Conservation (phyloP, 257 asterid genomes). For the Ilex aquifolium region DNA sequence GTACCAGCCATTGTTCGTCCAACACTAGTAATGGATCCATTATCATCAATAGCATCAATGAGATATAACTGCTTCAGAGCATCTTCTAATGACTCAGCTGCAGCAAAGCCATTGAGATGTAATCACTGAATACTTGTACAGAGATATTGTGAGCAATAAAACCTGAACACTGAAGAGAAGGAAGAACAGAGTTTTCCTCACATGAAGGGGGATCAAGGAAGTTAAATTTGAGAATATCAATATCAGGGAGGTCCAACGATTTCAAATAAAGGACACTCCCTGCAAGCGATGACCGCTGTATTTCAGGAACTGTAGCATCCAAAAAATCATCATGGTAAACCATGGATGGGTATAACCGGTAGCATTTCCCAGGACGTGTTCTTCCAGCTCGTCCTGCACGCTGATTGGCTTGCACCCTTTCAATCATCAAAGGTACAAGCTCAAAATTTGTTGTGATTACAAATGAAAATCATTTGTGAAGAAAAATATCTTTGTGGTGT, state of each 20-base stretch:
- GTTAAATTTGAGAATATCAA: conserved; percentile 88
- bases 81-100: conserved; percentile 89
- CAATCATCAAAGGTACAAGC: conserved; percentile 6
- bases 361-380: conserved; percentile 92
- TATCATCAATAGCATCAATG: conserved; percentile 81
- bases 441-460: background rate
- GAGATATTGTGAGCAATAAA: background rate
- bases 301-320: conserved; percentile 93
- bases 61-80: conserved; percentile 86
- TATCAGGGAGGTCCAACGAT: conserved; percentile 84
- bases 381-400: conserved; percentile 99
- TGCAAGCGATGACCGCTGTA: conserved; percentile 94
- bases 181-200: conserved; percentile 29
- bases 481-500: too few relatives aligned
- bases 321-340: conserved; percentile 69
- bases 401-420: conserved; percentile 95
- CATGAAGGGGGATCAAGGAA: conserved; percentile 93
- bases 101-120: conserved; percentile 19
- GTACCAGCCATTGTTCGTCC: conserved; percentile 94
- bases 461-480: background rate
- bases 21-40: conserved; percentile 69
- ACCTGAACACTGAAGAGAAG: background rate
- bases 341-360: conserved; percentile 73
- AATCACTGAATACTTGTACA: background rate
- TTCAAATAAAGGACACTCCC: conserved; percentile 90